Percentiles rank a stretch among this genome's conserved stretches.
These are phyloP conservation scores for Kuraishia molischiana DNA, from an alignment of 805 yeast species.

Conservation along the genomic window DNA sequence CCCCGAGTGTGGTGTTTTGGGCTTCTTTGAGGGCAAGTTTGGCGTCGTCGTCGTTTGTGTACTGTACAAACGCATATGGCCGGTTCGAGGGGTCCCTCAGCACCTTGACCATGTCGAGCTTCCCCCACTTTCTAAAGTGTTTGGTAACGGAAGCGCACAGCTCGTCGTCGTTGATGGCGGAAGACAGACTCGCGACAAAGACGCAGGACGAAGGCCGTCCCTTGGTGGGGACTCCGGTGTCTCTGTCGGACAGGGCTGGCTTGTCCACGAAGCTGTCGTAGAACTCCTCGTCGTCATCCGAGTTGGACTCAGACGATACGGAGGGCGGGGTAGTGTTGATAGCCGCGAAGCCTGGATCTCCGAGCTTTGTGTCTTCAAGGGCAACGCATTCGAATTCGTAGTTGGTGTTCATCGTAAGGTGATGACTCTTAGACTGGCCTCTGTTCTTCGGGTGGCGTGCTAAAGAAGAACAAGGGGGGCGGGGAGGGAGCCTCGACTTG, in stretches of 20 bases:
- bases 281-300: no score
- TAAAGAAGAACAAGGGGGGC: no score
- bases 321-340: no score
- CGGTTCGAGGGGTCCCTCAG: slow-evolving; percentile 71
- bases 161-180: slow-evolving; percentile 58
- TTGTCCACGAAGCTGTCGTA: background rate
- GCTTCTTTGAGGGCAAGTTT: slow-evolving; percentile 56
- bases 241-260: background rate
- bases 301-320: no score
- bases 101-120: slow-evolving; percentile 65
- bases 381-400: no score
- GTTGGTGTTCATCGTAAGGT: no score
- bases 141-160: slow-evolving; percentile 57
- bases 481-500: no score
- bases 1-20: slow-evolving; percentile 60
- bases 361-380: no score
- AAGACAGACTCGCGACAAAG: slow-evolving; percentile 79
- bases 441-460: no score
- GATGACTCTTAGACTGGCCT: no score
- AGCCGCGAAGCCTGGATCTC: no score
- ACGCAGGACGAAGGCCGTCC: slow-evolving; percentile 82
- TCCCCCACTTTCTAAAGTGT: slow-evolving; percentile 67
- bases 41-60: slow-evolving; percentile 61
- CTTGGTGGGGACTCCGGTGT: slow-evolving; percentile 6
- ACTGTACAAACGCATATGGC: slow-evolving; percentile 93